A percentile compares a stretch with the other conserved stretches of the same genome.
These are phyloP conservation scores for Alisma plantagoaquatica DNA, from an alignment of 106 monocot species.

Conservation along the genomic window DNA sequence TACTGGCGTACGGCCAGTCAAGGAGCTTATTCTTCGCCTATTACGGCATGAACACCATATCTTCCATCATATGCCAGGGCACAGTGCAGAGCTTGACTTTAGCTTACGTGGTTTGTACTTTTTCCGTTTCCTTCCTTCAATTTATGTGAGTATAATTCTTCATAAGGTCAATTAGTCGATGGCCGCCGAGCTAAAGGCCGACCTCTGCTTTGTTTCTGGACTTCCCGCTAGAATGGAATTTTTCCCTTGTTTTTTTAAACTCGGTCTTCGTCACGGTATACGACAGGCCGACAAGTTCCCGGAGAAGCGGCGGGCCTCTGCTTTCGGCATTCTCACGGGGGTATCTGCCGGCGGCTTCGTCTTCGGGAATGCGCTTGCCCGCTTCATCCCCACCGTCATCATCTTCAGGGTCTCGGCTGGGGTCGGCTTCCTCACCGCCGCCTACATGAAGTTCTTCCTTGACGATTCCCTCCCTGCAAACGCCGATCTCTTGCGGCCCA, in stretches of 20 bases:
- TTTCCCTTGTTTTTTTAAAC: too few species aligned
- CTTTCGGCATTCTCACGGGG: constrained; percentile 73
- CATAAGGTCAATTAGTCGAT: too few species aligned
- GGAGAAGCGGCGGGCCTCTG: constrained; percentile 48
- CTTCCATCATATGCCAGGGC: constrained; percentile 72
- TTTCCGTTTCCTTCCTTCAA: too few species aligned
- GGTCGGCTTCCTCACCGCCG: constrained; percentile 30
- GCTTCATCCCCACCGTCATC: constrained; percentile 3
- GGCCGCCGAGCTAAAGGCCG: too few species aligned
- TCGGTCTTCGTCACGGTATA: too few species aligned
- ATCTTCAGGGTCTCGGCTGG: constrained; percentile 21
- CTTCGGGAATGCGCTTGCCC: constrained; percentile 40
- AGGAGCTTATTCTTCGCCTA: constrained; percentile 53
- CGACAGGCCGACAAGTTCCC: constrained; percentile 79
- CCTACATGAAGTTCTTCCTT: constrained; percentile 70
- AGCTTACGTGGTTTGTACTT: constrained; percentile 96
- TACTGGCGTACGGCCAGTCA: constrained; percentile 56
- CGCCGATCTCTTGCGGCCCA: constrained; percentile 25
- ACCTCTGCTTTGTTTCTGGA: too few species aligned
- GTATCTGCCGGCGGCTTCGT: constrained; percentile 67
- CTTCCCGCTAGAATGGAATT: too few species aligned
- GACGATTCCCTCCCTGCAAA: constrained; percentile 24
- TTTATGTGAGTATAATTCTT: too few species aligned
- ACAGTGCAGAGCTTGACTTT: constrained; percentile 75
- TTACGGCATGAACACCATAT: constrained; percentile 51